Evolutionary conservation across 2,329 filamentous ascomycete species (phyloP), one percentile per base, ranked within the genome.

Genomic region (Trichoderma pleuroti): DNA sequence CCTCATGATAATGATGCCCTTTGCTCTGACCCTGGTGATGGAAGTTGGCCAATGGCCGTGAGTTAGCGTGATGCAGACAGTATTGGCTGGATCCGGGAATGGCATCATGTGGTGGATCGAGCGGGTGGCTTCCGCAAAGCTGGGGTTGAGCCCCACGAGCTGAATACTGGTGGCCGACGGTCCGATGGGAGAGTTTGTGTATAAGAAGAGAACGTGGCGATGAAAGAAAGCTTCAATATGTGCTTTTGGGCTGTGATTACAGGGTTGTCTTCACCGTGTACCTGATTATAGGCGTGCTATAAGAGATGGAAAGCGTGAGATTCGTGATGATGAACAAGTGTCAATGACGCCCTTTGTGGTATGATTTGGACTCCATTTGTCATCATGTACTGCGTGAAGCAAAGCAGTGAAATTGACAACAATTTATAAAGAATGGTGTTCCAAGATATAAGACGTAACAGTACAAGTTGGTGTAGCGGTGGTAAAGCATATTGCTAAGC

Each of bases 81-180:
- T 14, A 36, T 36, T 68, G 56, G 65, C 16, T 28, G 26, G 26
- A 60, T 68, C 30, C 28, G n/a, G 39, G 52, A 59, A 67, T 67
- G 28, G 64, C 52, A 54, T 59, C 64, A 18, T 30, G 18, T 30
- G 26, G 46, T 67, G 56, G 56, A 21, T 39, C 56, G 56, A 24
- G n/a, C 65, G 65, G 65, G 65, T 60, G 56, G 65, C 65, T 61
- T 57, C 56, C 26, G 65, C 39, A 49, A 12, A n/a, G 24, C 65
- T 60, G 65, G 65, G 54, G 56, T 26, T 36, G 8, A 49, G 54
- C 16, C 39, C 65, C 65, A 68, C 65, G 65, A 61, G 28, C 4
- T 61, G 65, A 49, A 36, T 26, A 11, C 32, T 39, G n/a, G n/a
- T 34, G 16, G 30, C 39, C 65, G 54, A 32, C n/a, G 65, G 24